Evolutionary conservation across 179 eudicot species (phyloP), one percentile per base, ranked within the genome.

Genomic region (Beta corolliflora): DNA sequence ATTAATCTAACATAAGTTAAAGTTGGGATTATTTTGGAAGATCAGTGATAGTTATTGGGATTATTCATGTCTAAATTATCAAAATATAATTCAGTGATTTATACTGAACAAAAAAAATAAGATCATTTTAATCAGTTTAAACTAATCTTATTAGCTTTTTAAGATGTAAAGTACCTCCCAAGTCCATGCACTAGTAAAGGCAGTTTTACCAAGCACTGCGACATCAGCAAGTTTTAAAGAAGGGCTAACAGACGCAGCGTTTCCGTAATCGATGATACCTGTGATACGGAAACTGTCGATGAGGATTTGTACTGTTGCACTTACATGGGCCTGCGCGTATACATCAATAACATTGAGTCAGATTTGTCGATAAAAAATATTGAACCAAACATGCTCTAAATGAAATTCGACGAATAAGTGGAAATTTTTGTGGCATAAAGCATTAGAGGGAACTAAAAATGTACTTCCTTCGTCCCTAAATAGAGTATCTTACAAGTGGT

Each of bases 251-350:
- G 50, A 1, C 41, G 36, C 68, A 36, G 79, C 79, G 25, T 45
- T 60, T n/a, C 79, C 79, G 31, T 56, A 54, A 53, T 61, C 65
- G 16, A 76, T 76, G 19, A 76, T 76, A 36, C 64, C 79, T 21
- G 1, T 5, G 5, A 76, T n/a, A 0, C 0, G 0, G 55, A 76
- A 76, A 4, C 5, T 58, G 11, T 76, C 69, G 29, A 76, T 0
- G 29, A 76, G 8, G 36, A 76, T 44, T 45, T 76, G 79, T 12
- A 76, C 79, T 9, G 68, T 76, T 9, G 65, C 66, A 21, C 79
- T 45, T 41, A 76, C 54, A 59, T 45, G 31, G 9, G 68, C 52
- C 79, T 76, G 60, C 64, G 44, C 29, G 29, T 36, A 36, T 36
- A 36, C 41, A 36, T 36, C 41, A 44, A 23, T 16, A 58, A 2